phyloP scores from a whole-genome alignment of 1,139 yeast genomes.

The Eremothecium gossypii region DNA sequence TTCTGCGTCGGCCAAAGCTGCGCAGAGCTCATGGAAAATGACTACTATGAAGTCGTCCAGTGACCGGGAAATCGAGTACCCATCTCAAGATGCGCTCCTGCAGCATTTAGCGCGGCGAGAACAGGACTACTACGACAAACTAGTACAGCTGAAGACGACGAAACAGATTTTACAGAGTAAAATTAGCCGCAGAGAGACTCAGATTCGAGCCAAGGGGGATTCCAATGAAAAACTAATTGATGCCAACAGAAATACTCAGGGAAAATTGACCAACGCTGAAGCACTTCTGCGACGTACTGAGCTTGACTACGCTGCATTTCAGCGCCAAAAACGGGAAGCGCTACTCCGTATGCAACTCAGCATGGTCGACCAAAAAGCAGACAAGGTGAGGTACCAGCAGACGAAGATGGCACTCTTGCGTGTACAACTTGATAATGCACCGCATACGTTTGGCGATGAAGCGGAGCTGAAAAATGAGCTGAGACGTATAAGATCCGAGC shows the following conservation, averaged over 20 bases:
- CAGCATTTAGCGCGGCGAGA: background rate
- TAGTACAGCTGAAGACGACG: background rate
- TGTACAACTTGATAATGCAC: background rate
- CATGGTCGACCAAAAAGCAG: background rate
- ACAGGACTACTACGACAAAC: background rate
- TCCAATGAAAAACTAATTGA: background rate
- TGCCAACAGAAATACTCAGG: background rate
- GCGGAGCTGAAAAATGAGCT: background rate
- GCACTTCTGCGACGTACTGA: background rate
- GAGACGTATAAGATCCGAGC: background rate
- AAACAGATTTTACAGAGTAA: background rate
- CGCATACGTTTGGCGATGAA: background rate
- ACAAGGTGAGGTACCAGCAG: background rate
- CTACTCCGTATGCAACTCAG: background rate
- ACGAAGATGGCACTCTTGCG: background rate
- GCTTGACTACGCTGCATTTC: background rate
- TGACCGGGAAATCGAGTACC: too few species aligned
- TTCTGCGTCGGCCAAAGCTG: background rate
- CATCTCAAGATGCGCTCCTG: background rate
- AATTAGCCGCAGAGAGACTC: background rate
- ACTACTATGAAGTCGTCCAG: background rate
- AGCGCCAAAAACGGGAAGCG: background rate
- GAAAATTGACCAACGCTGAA: background rate
- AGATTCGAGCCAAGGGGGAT: background rate
- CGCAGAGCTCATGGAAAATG: background rate